phyloP scores from a whole-genome alignment of 2,329 filamentous ascomycete species.

The Parastagonospora nodorum region DNA sequence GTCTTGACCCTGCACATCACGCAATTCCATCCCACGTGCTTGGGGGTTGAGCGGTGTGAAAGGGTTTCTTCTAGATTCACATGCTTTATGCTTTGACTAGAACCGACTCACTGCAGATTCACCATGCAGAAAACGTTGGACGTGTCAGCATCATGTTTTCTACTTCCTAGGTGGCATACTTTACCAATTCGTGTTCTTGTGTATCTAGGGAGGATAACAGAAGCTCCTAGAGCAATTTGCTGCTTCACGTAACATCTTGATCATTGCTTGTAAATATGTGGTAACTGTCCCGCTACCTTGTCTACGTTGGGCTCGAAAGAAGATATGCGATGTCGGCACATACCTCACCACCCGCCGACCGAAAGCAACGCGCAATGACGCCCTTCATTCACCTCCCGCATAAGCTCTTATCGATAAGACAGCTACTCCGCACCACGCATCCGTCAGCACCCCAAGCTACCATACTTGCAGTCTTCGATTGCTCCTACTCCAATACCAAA shows the following conservation, averaged over 20 bases:
- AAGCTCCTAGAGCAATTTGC: too few species aligned
- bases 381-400: slow-evolving; percentile 6
- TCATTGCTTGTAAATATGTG: too few species aligned
- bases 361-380: slow-evolving; percentile 10
- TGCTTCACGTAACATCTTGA: too few species aligned
- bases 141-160: too few species aligned
- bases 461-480: neutral
- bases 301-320: too few species aligned
- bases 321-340: neutral
- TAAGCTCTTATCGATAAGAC: slow-evolving; percentile 16
- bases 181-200: too few species aligned
- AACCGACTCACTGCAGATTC: neutral
- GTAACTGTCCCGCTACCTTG: too few species aligned
- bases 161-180: too few species aligned
- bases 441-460: neutral
- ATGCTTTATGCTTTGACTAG: neutral
- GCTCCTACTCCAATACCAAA: neutral
- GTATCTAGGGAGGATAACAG: too few species aligned
- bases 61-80: too few species aligned
- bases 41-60: neutral
- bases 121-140: too few species aligned
- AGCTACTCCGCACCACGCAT: slow-evolving; percentile 9
- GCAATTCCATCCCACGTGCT: slow-evolving; percentile 1
- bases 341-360: neutral
- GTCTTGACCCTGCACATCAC: neutral